These are phyloP conservation scores for Zalerion maritima DNA, from an alignment of 495 filamentous ascomycete genomes.

Conservation along the genomic window DNA sequence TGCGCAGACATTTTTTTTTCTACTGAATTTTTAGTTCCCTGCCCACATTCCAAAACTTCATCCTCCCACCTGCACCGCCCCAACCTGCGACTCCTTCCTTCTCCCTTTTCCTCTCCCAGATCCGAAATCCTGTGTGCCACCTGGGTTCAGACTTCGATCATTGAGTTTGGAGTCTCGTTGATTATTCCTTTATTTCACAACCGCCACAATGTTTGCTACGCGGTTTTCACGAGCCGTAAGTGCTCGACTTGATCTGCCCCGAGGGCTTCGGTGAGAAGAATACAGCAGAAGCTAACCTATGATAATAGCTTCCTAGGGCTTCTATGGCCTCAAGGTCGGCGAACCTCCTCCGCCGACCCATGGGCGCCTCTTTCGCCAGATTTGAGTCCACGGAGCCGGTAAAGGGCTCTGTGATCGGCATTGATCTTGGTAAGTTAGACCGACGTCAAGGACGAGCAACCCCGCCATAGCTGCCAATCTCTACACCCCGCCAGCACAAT, in stretches of 20 bases:
- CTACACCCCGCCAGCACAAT: slow-evolving; percentile 3
- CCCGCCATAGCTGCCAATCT: background rate
- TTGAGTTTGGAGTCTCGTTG: slow-evolving; percentile 1
- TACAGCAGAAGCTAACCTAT: slow-evolving; percentile 11
- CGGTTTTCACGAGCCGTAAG: slow-evolving; percentile 59
- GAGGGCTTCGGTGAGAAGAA: slow-evolving; percentile 2
- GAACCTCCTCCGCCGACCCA: slow-evolving; percentile 35
- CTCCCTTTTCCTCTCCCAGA: slow-evolving; percentile 13
- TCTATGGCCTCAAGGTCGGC: slow-evolving; percentile 44
- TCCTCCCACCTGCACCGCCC: too few species aligned
- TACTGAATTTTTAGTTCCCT: slow-evolving; percentile 12
- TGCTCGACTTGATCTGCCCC: slow-evolving; percentile 9
- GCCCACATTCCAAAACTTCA: too few species aligned
- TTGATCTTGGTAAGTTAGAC: slow-evolving; percentile 90
- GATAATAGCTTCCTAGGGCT: slow-evolving; percentile 50
- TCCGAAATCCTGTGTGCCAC: slow-evolving; percentile 12
- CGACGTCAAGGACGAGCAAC: too few species aligned
- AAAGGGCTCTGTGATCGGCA: slow-evolving; percentile 93
- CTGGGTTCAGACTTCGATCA: slow-evolving; percentile 2
- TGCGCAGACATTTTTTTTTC: slow-evolving; percentile 13
- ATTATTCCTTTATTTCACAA: slow-evolving; percentile 20
- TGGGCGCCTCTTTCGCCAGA: slow-evolving; percentile 37
- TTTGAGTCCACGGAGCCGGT: slow-evolving; percentile 83
- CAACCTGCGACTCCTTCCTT: slow-evolving; percentile 17
- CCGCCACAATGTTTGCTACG: slow-evolving; percentile 46